Evolutionary conservation across 164 flowering plant species (phyloP), one percentile per base, ranked within the genome.

Genomic region (Sextonia rubra): DNA sequence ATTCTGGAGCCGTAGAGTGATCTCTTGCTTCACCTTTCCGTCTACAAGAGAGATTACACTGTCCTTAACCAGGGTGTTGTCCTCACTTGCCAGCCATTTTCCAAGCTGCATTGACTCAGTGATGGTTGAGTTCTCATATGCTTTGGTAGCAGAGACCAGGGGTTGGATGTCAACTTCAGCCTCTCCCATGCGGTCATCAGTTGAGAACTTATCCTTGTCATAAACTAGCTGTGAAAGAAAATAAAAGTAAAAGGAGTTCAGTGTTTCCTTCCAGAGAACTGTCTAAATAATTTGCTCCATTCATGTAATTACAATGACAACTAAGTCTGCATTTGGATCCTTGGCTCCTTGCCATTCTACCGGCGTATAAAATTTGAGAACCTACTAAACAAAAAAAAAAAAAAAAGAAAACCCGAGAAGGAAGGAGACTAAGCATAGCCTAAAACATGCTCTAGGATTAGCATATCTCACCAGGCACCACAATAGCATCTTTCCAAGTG

Each of bases 141-240:
- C 98, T 81, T 79, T 88, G 48, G 97, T 95, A 64, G 97, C 95
- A 23, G 83, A 47, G 23, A 92, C 82, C 56, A 94, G 76, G 3
- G 97, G 97, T 67, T 86, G 88, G 61, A 94, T 94, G 78, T 94
- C 97, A 3, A 94, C 91, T 82, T 92, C 97, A 0, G 91, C 97
- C 61, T 94, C 92, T 30, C 98, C 97, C 98, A 94, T 94, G 61
- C 86, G 89, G 79, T 94, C 98, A 68, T 94, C 98, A 1, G 87
- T 66, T 69, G 83, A 69, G 79, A 92, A 92, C 61, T 90, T 91
- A 68, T 94, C 98, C 83, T 92, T 94, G 82, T 92, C 98, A 60
- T 88, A 94, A 23, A 94, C 98, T 73, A 81, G 81, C 98, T 94
- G 91, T 79, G 82, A 77, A 65, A 47, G 49, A 62, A 56, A 8